Evolutionary conservation across 2,329 filamentous ascomycete genomes (phyloP).

Genomic region (Emericellopsis atlantica): DNA sequence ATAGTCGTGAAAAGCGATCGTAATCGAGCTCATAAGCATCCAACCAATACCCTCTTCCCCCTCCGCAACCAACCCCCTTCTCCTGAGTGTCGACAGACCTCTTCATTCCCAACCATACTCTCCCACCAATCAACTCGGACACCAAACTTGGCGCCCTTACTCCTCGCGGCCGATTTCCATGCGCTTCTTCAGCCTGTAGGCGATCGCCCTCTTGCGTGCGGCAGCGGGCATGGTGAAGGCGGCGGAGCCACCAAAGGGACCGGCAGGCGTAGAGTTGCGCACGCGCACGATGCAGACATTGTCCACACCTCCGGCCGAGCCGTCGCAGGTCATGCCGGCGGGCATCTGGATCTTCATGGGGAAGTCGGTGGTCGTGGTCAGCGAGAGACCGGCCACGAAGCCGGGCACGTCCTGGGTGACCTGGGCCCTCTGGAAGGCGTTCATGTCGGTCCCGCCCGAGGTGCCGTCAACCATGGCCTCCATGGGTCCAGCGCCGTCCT

Average conservation of each 20-base stretch:
- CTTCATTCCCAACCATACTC: too few species aligned
- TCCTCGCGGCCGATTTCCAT: slow-evolving; percentile 16
- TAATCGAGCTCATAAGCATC: too few species aligned
- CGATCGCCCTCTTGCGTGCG: slow-evolving; percentile 49
- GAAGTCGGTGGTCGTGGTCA: slow-evolving; percentile 50
- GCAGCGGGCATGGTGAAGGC: slow-evolving; percentile 49
- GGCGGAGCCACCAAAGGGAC: slow-evolving; percentile 54
- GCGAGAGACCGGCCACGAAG: slow-evolving; percentile 41
- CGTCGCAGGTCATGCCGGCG: slow-evolving; percentile 53
- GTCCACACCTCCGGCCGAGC: slow-evolving; percentile 39
- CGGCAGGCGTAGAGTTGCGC: slow-evolving; percentile 47
- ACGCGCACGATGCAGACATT: slow-evolving; percentile 56
- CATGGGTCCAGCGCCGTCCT: slow-evolving; percentile 55
- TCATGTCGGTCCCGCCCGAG: slow-evolving; percentile 46
- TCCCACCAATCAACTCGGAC: too few species aligned
- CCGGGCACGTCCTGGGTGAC: slow-evolving; percentile 52
- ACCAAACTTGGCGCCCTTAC: not conserved
- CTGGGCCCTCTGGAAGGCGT: slow-evolving; percentile 46
- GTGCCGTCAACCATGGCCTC: slow-evolving; percentile 47
- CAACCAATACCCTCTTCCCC: too few species aligned
- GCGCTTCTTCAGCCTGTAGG: slow-evolving; percentile 31
- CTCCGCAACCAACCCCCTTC: too few species aligned
- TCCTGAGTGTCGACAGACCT: too few species aligned
- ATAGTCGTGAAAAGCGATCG: too few species aligned
- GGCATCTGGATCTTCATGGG: slow-evolving; percentile 54